Percentiles rank a stretch among this genome's conserved stretches.
Conservation (phyloP, 2,329 filamentous ascomycete genomes). For the Ilyonectria destructans region DNA sequence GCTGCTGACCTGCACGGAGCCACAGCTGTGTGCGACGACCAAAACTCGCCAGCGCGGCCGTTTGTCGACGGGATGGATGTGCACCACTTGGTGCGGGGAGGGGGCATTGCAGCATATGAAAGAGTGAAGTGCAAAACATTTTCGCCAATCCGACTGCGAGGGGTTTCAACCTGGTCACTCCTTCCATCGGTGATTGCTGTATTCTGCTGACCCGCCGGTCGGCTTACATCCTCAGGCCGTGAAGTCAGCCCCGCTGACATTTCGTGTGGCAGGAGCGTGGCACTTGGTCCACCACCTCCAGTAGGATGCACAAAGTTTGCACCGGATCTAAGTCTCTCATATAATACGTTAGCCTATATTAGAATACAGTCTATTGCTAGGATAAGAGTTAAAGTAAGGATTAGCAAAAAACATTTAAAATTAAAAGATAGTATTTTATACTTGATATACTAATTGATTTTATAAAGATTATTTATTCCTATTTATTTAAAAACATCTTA, state of each 20-base stretch:
- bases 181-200: constrained; percentile 19
- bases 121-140: constrained; percentile 17
- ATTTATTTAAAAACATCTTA: no score
- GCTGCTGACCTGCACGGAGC: constrained; percentile 36
- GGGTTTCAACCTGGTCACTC: constrained; percentile 11
- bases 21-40: constrained; percentile 27
- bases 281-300: background rate
- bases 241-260: constrained; percentile 6
- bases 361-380: no score
- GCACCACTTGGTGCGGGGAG: constrained; percentile 5
- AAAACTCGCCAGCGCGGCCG: constrained; percentile 35
- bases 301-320: background rate
- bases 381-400: no score
- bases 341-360: no score
- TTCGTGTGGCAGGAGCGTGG: background rate
- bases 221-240: constrained; percentile 30
- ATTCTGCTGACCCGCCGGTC: constrained; percentile 8
- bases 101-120: constrained; percentile 25
- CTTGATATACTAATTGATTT: no score
- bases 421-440: no score
- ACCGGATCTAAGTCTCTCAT: no score
- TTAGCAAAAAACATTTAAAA: no score
- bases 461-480: no score
- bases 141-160: constrained; percentile 10
- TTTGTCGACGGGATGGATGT: constrained; percentile 22